phyloP scores from a whole-genome alignment of 306 rosid species.

The Quercus cerris region DNA sequence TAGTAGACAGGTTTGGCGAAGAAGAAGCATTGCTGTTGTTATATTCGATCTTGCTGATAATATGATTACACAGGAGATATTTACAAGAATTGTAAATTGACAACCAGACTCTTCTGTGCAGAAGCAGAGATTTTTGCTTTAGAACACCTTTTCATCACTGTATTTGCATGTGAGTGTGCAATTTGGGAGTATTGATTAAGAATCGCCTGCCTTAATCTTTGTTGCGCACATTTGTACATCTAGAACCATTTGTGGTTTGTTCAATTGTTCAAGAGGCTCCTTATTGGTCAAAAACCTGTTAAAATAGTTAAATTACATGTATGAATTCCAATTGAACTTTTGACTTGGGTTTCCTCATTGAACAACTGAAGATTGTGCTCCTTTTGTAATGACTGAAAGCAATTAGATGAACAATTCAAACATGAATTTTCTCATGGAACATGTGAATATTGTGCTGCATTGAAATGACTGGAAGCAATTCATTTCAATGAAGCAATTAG shows the following conservation, averaged over 20 bases:
- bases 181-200: conserved; percentile 39
- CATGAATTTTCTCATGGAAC: not conserved
- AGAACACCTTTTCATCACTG: conserved; percentile 27
- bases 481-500: not conserved
- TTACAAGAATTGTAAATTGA: conserved; percentile 34
- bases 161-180: conserved; percentile 38
- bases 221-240: conserved; percentile 24
- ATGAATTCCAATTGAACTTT: not conserved
- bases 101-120: conserved; percentile 37
- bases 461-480: not conserved
- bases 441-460: not conserved
- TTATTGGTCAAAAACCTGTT: conserved; percentile 13
- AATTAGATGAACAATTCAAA: not conserved
- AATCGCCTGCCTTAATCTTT: conserved; percentile 20
- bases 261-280: conserved; percentile 6
- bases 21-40: conserved; percentile 29
- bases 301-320: not conserved
- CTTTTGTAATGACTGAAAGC: not conserved
- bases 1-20: conserved; percentile 35
- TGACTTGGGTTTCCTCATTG: not conserved
- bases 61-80: conserved; percentile 27
- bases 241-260: conserved; percentile 19
- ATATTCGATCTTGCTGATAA: conserved; percentile 25
- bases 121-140: conserved; percentile 39
- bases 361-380: not conserved